Base-by-base conservation (phyloP, 768 basidiomycete genomes). In the Kwoniella pini region DNA sequence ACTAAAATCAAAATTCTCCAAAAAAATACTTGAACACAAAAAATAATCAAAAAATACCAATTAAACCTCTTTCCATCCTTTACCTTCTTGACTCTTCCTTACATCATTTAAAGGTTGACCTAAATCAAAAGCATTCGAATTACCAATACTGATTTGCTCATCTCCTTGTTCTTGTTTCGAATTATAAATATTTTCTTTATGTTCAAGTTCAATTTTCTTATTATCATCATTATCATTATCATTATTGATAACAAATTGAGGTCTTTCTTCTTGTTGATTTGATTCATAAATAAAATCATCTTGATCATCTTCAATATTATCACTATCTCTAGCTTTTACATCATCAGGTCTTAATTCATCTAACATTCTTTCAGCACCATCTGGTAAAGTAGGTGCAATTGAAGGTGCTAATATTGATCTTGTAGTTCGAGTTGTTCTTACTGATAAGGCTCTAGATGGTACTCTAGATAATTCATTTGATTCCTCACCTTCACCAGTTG, bases 291-390 rank as follows among this genome's bases (percentile, higher is more conserved):
- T 51, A 4, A 6, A 10, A 42, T 6, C 40, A 5, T 31, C 53
- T 27, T 54, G 59, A 13, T 56, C 58, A 26, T 67, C 61, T 3
- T 63, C 65, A 5, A 60, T 66, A 22, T 71, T 66, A 0, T 68
- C 70, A 12, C 64, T 67, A 11, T 70, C 69, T 9, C 62, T 57
- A 10, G 71, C 68, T n/a, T 70, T 60, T 2, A 66, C 69, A 15
- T 67, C 68, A 22, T 66, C 68, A 39, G 71, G 75, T 26, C 76
- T 68, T 17, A 78, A 58, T 2, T 54, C 44, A 28, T 75, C 73
- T n/a, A 80, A 68, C 71, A 80, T 76, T 46, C 69, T 59, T 48
- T 75, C 77, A 17, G 77, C 79, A 11, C 79, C 74, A 30, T 75
- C 77, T 2, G 79, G 79, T 10, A 80, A 64, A 26, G 79, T 79